Base-by-base conservation (phyloP, 139 green algal genomes). In the Dunaliella primolecta region DNA sequence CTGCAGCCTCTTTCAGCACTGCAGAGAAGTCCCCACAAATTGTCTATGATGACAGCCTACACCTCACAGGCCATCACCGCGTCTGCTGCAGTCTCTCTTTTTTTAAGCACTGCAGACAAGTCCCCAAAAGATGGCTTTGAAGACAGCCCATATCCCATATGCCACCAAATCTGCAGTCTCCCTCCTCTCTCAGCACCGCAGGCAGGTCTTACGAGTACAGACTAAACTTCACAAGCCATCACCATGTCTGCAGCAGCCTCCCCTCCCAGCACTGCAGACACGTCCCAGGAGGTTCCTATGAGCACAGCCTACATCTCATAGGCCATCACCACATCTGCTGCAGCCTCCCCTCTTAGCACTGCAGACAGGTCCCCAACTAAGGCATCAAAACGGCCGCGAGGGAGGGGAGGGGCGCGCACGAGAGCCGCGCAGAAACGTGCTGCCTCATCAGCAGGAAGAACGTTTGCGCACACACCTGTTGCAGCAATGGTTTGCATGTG, bases 61-160 rank as follows among this genome's bases (percentile, higher is more conserved):
- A 96, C 55, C 80, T 96, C 89, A 46, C 97, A 97, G 2, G 89
- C 89, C n/a, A 96, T 84, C 85, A 97, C 84, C 21, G 90, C 89
- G 80, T 96, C 94, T 0, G 36, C 75, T 11, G 82, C 90, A n/a
- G 89, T 89, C 78, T 96, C 91, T 1, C 93, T 86, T 0, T 93
- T 84, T 0, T n/a, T n/a, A n/a, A 88, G 85, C 2, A 97, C 72
- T 35, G 85, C 82, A 24, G 90, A 93, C 85, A 96, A 93, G 79
- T 97, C 94, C 20, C 83, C 37, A 20, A 95, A n/a, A n/a, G n/a
- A n/a, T n/a, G n/a, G n/a, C n/a, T n/a, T n/a, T n/a, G n/a, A n/a
- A n/a, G n/a, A n/a, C n/a, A n/a, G n/a, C n/a, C n/a, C n/a, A n/a
- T n/a, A n/a, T n/a, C n/a, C n/a, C n/a, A n/a, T n/a, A n/a, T n/a